Percentiles rank a stretch among this genome's conserved stretches.
These are phyloP conservation scores for Mycosphaerella sp. DNA, from an alignment of 2,329 filamentous ascomycete genomes.

Conservation along the genomic window DNA sequence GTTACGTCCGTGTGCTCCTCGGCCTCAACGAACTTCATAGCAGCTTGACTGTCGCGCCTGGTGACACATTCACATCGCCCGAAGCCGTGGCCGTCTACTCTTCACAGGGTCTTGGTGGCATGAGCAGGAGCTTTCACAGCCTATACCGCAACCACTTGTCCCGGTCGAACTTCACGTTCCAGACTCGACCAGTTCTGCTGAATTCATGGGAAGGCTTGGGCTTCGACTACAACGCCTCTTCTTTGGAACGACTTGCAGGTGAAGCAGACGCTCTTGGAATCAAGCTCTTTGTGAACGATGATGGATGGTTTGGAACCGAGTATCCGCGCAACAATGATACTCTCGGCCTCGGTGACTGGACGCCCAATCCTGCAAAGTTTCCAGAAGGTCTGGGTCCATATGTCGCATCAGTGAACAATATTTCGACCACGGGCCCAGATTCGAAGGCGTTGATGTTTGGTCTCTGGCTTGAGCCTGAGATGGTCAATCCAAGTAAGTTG, in stretches of 20 bases:
- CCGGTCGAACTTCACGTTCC: conserved; percentile 49
- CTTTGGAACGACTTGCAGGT: conserved; percentile 50
- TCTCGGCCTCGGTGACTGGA: conserved; percentile 59
- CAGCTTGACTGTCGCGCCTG: conserved; percentile 52
- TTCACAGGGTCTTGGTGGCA: conserved; percentile 51
- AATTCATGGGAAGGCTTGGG: conserved; percentile 62
- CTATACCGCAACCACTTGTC: conserved; percentile 58
- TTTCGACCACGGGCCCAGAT: conserved; percentile 43
- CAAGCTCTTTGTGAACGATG: conserved; percentile 60
- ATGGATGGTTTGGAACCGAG: conserved; percentile 62
- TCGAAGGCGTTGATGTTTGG: conserved; percentile 52
- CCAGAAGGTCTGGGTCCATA: conserved; percentile 51
- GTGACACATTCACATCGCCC: conserved; percentile 54
- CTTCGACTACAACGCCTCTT: conserved; percentile 54
- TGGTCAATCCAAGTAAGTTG: conserved; percentile 51
- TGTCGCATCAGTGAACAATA: conserved; percentile 47
- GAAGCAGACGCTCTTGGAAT: conserved; percentile 55
- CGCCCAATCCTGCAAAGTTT: conserved; percentile 53
- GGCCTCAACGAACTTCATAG: conserved; percentile 57
- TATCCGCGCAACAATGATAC: conserved; percentile 54
- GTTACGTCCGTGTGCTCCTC: conserved; percentile 54
- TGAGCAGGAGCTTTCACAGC: conserved; percentile 57
- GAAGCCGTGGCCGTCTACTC: conserved; percentile 60
- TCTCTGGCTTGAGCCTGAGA: conserved; percentile 63
- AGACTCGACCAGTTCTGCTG: conserved; percentile 51